Conservation (phyloP, 768 basidiomycete genomes). For the Russula virescens region DNA sequence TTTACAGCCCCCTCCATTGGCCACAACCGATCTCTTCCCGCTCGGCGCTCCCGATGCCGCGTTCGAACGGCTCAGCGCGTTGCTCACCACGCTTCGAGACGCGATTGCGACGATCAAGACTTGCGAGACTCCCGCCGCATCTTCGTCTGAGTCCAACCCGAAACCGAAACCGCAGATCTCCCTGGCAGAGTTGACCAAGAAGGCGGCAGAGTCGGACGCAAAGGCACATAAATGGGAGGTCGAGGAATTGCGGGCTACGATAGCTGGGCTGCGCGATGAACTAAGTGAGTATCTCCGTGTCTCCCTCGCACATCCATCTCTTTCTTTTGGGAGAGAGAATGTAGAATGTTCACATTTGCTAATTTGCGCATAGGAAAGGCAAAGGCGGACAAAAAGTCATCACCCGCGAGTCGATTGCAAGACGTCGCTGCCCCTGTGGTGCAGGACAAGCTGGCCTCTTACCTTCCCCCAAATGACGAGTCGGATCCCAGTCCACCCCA, state of each 20-base stretch:
- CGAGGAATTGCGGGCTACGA: constrained; percentile 43
- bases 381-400: constrained; percentile 47
- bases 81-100: constrained; percentile 29
- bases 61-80: constrained; percentile 26
- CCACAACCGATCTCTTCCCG: constrained; percentile 28
- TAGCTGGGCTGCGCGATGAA: constrained; percentile 49
- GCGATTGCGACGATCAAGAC: constrained; percentile 19
- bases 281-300: constrained; percentile 48
- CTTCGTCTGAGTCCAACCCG: not conserved
- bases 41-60: constrained; percentile 27
- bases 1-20: constrained; percentile 30
- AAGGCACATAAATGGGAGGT: constrained; percentile 39
- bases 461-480: constrained; percentile 32
- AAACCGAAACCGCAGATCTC: constrained; percentile 9
- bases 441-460: not conserved
- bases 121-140: not conserved
- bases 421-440: not conserved
- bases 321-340: too few relatives aligned
- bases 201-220: constrained; percentile 22
- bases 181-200: constrained; percentile 14
- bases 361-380: constrained; percentile 7
- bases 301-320: too few relatives aligned
- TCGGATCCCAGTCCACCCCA: constrained; percentile 29
- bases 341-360: too few relatives aligned
- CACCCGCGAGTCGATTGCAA: constrained; percentile 22